Conservation (phyloP, 2,329 filamentous ascomycete species). For the Dothistroma septosporum region DNA sequence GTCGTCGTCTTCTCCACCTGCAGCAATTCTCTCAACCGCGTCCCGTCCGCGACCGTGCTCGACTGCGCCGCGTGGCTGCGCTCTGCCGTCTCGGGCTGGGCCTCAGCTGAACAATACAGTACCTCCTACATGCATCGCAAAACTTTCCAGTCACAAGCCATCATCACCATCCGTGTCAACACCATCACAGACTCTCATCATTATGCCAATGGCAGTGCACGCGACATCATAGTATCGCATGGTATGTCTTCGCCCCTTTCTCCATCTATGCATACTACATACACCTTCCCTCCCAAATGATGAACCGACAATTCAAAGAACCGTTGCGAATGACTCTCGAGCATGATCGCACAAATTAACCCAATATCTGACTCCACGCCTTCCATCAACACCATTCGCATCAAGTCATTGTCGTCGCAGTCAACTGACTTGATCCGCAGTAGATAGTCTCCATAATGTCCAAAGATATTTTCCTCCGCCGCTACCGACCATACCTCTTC, state of each 20-base stretch:
- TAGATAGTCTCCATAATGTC: slow-evolving; percentile 25
- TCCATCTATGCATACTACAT: not conserved
- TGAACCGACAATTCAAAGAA: slow-evolving; percentile 46
- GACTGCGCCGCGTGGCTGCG: no score
- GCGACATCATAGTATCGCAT: slow-evolving; percentile 1
- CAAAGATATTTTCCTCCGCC: slow-evolving; percentile 44
- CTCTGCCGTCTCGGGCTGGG: not conserved
- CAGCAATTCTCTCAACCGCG: no score
- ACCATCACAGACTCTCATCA: not conserved
- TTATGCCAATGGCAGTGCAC: not conserved
- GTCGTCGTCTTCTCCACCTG: no score
- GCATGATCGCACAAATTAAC: slow-evolving; percentile 48
- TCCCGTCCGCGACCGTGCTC: no score
- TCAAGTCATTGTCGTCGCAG: not conserved
- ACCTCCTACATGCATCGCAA: not conserved
- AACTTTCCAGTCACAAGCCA: not conserved
- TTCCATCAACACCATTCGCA: not conserved
- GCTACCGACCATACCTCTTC: slow-evolving; percentile 54
- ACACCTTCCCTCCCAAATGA: slow-evolving; percentile 12
- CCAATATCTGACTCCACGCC: slow-evolving; percentile 14
- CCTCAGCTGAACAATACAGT: no score
- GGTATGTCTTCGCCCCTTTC: slow-evolving; percentile 4
- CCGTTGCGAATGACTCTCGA: slow-evolving; percentile 63
- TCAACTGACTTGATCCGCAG: slow-evolving; percentile 15
- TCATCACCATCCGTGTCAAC: no score